phyloP scores from a whole-genome alignment of 1,284 basidiomycete species.

The Vanrija humicola region DNA sequence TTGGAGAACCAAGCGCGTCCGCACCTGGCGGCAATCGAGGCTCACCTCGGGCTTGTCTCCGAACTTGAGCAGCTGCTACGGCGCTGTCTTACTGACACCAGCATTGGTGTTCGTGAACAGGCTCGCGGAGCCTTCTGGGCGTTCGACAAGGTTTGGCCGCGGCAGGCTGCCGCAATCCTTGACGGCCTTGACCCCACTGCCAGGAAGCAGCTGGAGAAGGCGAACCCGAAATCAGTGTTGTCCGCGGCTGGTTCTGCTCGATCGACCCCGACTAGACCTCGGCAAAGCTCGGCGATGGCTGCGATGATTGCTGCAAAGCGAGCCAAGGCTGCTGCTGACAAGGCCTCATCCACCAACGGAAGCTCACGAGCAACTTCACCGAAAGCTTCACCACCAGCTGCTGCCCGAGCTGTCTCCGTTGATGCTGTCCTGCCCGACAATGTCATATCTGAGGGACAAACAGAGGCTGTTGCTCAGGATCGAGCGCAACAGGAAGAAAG shows the following conservation, averaged over 20 bases:
- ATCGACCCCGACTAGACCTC: constrained; percentile 1
- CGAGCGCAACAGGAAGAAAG: no score
- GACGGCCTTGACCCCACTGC: constrained; percentile 65
- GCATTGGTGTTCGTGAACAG: constrained; percentile 70
- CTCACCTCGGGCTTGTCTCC: constrained; percentile 59
- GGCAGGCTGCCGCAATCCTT: constrained; percentile 62
- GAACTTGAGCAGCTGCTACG: constrained; percentile 66
- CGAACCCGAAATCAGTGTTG: constrained; percentile 54
- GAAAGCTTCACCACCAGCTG: no score
- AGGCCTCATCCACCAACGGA: no score
- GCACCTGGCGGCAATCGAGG: constrained; percentile 62
- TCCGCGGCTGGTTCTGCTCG: not conserved
- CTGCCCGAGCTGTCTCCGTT: no score
- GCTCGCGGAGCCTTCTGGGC: constrained; percentile 75
- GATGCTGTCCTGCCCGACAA: no score
- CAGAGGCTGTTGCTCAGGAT: no score
- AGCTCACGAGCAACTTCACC: no score
- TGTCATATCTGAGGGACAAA: no score
- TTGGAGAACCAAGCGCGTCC: constrained; percentile 66
- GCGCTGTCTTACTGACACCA: constrained; percentile 71
- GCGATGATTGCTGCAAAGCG: constrained; percentile 39
- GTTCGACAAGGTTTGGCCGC: constrained; percentile 71
- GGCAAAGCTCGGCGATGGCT: constrained; percentile 20
- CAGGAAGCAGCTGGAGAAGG: constrained; percentile 81
- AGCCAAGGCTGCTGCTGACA: constrained; percentile 29